Base-by-base conservation (phyloP, 2,329 filamentous ascomycete genomes). In the Tolypocladium nubicola region DNA sequence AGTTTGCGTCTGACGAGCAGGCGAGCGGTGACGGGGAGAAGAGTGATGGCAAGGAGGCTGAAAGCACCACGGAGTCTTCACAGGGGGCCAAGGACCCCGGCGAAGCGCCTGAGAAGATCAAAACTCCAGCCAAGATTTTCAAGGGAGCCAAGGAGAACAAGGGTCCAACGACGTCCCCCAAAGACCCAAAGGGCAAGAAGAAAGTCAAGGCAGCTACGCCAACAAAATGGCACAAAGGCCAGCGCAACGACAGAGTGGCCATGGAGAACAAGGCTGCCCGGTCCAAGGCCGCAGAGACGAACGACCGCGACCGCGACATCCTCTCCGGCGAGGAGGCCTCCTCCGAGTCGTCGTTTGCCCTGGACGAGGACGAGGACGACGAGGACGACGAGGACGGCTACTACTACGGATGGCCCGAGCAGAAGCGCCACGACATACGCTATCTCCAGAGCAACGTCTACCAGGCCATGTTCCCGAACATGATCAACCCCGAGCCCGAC, bases 391-490 rank as follows among this genome's bases (percentile, higher is more conserved):
- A 50, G 37, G 23, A 52, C 10, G 55, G 50, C 26, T 54, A 53
- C 33, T 38, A 56, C 26, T 56, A 58, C 37, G 58, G 60, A 35
- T 41, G 43, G 52, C 43, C 52, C 30, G 43, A 54, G 2, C 64
- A 69, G 26, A 60, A 61, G 33, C 61, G 52, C n/a, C 49, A 59
- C 3, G 65, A 72, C 39, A 62, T 61, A 55, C 61, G 60, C 4
- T 73, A 74, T 59, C 64, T 74, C 35, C 65, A 66, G 19, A 58
- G 64, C 8, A 62, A 71, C 59, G 60, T 74, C 50, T 66, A 67
- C 54, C 57, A 59, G 5, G 52, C 61, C 8, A 60, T 75, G 5
- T 73, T 73, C 60, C 70, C 70, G 0, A 41, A 61, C 1, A 57
- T 57, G 7, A 57, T 66, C 7, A 23, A 60, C 16, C 61, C 62